A percentile compares a stretch with the other conserved stretches of the same genome.
Conservation (phyloP, 306 rosid genomes). For the Pterocarpus santalinus region DNA sequence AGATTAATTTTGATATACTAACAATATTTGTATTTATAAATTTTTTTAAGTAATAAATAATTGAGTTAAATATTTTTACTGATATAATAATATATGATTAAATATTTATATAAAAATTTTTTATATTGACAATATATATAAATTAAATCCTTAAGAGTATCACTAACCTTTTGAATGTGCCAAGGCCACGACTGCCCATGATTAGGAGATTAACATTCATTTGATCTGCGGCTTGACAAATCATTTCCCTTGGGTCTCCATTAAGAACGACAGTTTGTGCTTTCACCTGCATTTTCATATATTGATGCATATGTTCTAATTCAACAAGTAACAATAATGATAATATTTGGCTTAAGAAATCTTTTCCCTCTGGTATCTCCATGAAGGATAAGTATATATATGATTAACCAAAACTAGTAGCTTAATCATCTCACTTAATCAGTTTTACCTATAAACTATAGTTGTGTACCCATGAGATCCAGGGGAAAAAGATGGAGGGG, state of each 20-base stretch:
- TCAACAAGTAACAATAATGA: neutral
- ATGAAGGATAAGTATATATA: neutral
- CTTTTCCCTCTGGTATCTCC: neutral
- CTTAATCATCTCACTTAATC: neutral
- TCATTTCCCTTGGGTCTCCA: conserved; percentile 83
- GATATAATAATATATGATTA: too few relatives aligned
- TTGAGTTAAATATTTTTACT: too few relatives aligned
- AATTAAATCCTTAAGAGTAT: neutral
- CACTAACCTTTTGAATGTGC: conserved; percentile 65
- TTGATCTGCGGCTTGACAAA: conserved; percentile 73
- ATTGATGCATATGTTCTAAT: neutral
- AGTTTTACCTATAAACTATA: neutral
- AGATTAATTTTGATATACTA: too few relatives aligned
- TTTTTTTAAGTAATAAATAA: too few relatives aligned
- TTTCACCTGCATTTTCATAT: conserved; percentile 58
- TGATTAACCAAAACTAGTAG: neutral
- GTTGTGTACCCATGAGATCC: neutral
- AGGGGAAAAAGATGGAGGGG: neutral
- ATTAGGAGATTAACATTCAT: conserved; percentile 71
- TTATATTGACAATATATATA: neutral
- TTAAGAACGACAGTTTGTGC: conserved; percentile 61
- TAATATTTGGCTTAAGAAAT: too few relatives aligned
- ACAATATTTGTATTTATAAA: too few relatives aligned
- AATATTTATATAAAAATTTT: too few relatives aligned
- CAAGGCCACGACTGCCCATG: conserved; percentile 82